Evolutionary conservation across 176 grass and related monocot genomes (phyloP), one percentile per base, ranked within the genome.

Genomic region (Hsuehochloa calcarea): DNA sequence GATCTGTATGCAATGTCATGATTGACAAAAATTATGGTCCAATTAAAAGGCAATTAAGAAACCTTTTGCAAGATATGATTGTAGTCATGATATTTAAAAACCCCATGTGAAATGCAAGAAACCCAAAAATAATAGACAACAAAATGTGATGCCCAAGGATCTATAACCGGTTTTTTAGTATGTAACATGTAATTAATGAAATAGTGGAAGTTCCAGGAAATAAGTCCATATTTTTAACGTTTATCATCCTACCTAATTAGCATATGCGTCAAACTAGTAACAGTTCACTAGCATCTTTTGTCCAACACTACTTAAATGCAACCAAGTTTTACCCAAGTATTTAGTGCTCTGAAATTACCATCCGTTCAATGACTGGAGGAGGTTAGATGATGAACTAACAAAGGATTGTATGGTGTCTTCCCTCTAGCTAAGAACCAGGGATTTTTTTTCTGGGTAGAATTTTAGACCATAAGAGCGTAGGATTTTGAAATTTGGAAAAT

Each of bases 1-100:
- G 91, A 94, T 97, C 95, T 97, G 58, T 62, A 60, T 68, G 84
- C 43, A 81, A 76, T 14, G 84, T 56, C 65, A 77, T 68, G 46
- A 19, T 77, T 66, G 5, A 72, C 9, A 49, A 64, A 78, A 88
- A 62, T 44, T 78, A 77, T 45, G 34, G 40, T 47, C 5, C 27
- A 81, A 20, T 70, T 23, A 65, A 77, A 58, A 44, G 49, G 27
- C 39, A 43, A 82, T 55, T 22, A 41, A 80, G 29, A 56, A 43
- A 65, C n/a, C 0, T 74, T 19, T 15, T 79, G 22, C 20, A 65
- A 37, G 3, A 29, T 72, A 50, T 17, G 76, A 26, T 25, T 63
- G 34, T 56, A 43, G 0, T 9, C 44, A 37, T 75, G 34, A 65
- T 26, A 27, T 15, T 15, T 80, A 38, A 25, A 52, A 54, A 47